Evolutionary conservation across 1,284 basidiomycete genomes (phyloP), one percentile per base, ranked within the genome.

Genomic region (Schizophyllum commune): DNA sequence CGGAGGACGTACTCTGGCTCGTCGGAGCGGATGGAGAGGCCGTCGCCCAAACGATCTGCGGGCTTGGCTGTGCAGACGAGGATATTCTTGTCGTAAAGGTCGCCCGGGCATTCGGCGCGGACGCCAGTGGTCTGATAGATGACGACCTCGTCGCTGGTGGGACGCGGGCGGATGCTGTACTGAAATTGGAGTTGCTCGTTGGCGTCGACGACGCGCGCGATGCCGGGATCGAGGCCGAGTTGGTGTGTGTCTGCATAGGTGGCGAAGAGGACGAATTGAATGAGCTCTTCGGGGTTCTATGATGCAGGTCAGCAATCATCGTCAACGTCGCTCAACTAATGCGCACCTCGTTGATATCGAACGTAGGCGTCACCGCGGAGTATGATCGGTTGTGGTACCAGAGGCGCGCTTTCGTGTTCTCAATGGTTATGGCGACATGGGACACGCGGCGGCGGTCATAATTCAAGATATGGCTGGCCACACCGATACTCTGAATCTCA

Each of bases 361-460:
- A 58, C n/a, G 13, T 6, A 19, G 17, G 27, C 6, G 32, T 34
- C 7, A 21, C 17, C 20, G 51, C 57, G 9, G 51, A 22, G 27
- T 7, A 47, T n/a, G 27, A 33, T 1, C 57, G 57, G 51, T 47
- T 34, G 32, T 60, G 59, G 52, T 56, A 56, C 59, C 54, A 56
- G 32, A 60, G 55, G n/a, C 59, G 54, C 6, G 32, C 55, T 15
- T 55, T 32, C 20, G 54, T 52, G 34, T 60, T 54, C 27, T 56
- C 55, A 7, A 60, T 57, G 27, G 32, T 47, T 9, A 56, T 47
- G 21, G 53, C 59, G 32, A 60, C 52, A 27, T 27, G 32, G 55
- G 57, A 60, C 11, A 32, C 55, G n/a, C 59, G 59, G 21, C 34
- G 33, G 21, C 39, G 54, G 55, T 60, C 59, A 22, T 57, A 56